Base-by-base conservation (phyloP, 371 early-diverging fungal species). In the Syncephalastrum racemosum region DNA sequence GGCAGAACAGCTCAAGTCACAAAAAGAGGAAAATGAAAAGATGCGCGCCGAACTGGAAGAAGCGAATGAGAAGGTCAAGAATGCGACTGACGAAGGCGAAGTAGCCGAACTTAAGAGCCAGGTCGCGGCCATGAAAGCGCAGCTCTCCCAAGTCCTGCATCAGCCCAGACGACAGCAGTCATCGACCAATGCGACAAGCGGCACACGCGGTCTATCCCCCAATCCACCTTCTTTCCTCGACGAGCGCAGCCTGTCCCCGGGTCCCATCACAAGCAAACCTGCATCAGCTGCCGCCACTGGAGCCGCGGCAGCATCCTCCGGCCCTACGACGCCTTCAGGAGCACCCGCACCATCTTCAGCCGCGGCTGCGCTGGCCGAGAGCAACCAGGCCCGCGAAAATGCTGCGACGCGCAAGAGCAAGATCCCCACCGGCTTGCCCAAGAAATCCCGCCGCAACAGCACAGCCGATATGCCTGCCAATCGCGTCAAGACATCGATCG, bases 21-120 rank as follows among this genome's bases (percentile, higher is more conserved):
- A 82, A 60, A 83, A 86, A 57, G 83, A 88, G 19, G 90, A 90
- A 59, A 86, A 86, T 13, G 80, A 80, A 20, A 73, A 70, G 39
- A 71, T 95, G 23, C 77, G 86, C 15, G 75, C 73, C 23, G 46
- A 69, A 41, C 24, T 76, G 14, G 70, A 70, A 27, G 69, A 71
- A 40, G 74, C 78, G 2, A 54, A 67, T n/a, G 70, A 74, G 41
- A 58, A 62, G 24, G 63, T 61, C 1, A 68, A 62, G 16, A 62
- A 62, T 39, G 67, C 71, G 7, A 58, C 67, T 8, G 75, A 77
- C 44, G 75, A 74, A 53, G 54, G 70, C 3, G 75, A 78, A 40
- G 66, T 79, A 10, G 60, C 71, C 10, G 77, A 77, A 23, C 66
- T 82, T 5, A 73, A 71, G 56, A 75, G 66, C 19, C 78, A 82